Conservation (phyloP, 208 protist genomes). For the Leishmania braziliensis region DNA sequence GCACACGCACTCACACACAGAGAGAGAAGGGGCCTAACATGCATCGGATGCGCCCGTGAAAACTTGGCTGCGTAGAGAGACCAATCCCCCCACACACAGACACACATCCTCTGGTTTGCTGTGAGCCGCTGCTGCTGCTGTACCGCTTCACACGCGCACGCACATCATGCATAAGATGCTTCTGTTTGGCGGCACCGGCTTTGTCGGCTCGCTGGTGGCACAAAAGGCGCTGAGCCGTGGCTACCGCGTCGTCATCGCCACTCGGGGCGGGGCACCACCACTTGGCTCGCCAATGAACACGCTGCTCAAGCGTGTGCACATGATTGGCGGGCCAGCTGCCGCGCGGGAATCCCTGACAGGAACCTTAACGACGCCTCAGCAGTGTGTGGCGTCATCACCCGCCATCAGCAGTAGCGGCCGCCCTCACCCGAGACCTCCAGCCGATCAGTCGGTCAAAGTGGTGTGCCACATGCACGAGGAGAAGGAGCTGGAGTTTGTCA, state of each 20-base stretch:
- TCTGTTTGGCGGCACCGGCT: slow-evolving; percentile 86
- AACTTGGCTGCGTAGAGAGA: background rate
- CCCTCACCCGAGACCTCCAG: slow-evolving; percentile 4
- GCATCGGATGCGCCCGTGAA: background rate
- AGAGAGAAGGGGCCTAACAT: background rate
- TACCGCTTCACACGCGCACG: background rate
- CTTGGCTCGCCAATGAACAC: slow-evolving; percentile 42
- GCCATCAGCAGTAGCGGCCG: background rate
- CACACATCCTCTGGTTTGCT: too few relatives aligned
- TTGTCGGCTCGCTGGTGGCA: slow-evolving; percentile 68
- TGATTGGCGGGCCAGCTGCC: slow-evolving; percentile 44
- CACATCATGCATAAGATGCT: slow-evolving; percentile 64
- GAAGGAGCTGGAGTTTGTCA: slow-evolving; percentile 68
- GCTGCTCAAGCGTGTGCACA: slow-evolving; percentile 38
- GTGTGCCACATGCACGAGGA: slow-evolving; percentile 25
- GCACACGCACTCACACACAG: background rate
- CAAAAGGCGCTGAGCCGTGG: slow-evolving; percentile 62
- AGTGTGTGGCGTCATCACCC: slow-evolving; percentile 6
- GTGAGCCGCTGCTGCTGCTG: too few relatives aligned
- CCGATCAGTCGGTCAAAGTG: slow-evolving; percentile 24
- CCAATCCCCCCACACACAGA: background rate
- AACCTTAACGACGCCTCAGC: background rate
- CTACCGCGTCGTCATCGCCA: slow-evolving; percentile 70
- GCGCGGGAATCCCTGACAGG: slow-evolving; percentile 29
- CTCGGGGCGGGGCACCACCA: slow-evolving; percentile 54